Evolutionary conservation across 352 stramenopile species (phyloP).

Genomic region (Globisporangium takayamanum): DNA sequence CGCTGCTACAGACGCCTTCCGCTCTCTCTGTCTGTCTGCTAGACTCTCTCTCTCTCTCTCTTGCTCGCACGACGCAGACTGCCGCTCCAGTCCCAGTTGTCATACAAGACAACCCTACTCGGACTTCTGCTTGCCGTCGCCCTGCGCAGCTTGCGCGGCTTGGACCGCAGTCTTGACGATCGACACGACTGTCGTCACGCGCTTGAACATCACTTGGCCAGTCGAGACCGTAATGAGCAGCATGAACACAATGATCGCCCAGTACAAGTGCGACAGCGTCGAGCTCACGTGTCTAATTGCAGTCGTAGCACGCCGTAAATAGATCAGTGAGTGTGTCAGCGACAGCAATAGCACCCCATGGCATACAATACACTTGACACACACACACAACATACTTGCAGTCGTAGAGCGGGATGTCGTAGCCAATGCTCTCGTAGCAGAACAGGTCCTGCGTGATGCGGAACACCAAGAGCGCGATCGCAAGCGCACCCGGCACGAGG

Average conservation of each 20-base stretch:
- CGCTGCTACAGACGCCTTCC: neutral
- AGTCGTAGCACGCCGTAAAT: neutral
- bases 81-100: neutral
- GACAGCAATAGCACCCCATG: neutral
- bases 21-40: neutral
- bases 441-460: slow-evolving; percentile 81
- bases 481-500: slow-evolving; percentile 88
- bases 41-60: neutral
- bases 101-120: slow-evolving; percentile 28
- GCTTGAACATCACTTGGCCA: slow-evolving; percentile 82
- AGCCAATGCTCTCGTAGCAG: slow-evolving; percentile 81
- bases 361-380: slow-evolving; percentile 6
- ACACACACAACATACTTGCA: slow-evolving; percentile 74
- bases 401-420: slow-evolving; percentile 85
- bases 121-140: slow-evolving; percentile 46
- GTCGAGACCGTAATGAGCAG: slow-evolving; percentile 78
- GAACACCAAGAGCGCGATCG: slow-evolving; percentile 84
- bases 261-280: slow-evolving; percentile 82
- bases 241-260: slow-evolving; percentile 86
- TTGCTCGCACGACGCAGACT: neutral
- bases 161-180: slow-evolving; percentile 64
- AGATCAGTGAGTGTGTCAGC: slow-evolving; percentile 2
- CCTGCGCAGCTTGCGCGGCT: slow-evolving; percentile 38
- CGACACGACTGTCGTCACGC: slow-evolving; percentile 66
- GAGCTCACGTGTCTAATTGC: slow-evolving; percentile 70